A percentile compares a stretch with the other conserved stretches of the same genome.
These are phyloP conservation scores for Moringa oleifera DNA, from an alignment of 345 rosid species.

Conservation along the genomic window DNA sequence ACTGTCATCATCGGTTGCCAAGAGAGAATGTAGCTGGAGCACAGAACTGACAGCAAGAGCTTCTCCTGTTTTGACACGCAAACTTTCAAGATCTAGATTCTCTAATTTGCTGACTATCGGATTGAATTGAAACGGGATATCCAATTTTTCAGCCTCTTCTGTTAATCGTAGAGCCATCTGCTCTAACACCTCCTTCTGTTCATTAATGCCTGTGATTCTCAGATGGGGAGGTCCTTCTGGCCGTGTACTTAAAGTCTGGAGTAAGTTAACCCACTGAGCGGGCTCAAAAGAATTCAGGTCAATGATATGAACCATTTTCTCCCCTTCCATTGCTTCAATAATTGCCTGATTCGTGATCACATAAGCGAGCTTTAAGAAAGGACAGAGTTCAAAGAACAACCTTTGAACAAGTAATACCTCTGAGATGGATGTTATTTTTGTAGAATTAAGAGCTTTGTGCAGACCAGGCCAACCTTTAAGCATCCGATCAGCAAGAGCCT, in stretches of 20 bases:
- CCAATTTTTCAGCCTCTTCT: slow-evolving; percentile 66
- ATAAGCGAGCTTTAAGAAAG: slow-evolving; percentile 56
- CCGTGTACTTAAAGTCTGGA: slow-evolving; percentile 46
- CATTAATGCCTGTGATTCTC: slow-evolving; percentile 66
- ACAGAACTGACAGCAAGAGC: slow-evolving; percentile 70
- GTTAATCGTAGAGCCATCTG: slow-evolving; percentile 54
- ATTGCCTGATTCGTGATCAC: slow-evolving; percentile 66
- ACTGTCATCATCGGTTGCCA: slow-evolving; percentile 52
- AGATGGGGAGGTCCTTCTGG: slow-evolving; percentile 73
- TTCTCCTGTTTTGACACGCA: slow-evolving; percentile 68
- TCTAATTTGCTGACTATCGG: slow-evolving; percentile 55
- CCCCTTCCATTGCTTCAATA: slow-evolving; percentile 67
- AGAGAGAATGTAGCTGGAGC: slow-evolving; percentile 58
- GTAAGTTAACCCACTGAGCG: slow-evolving; percentile 69
- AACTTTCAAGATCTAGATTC: slow-evolving; percentile 42
- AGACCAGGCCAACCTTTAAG: slow-evolving; percentile 69
- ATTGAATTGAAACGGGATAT: slow-evolving; percentile 66
- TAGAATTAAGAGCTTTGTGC: slow-evolving; percentile 67
- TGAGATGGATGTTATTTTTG: slow-evolving; percentile 30
- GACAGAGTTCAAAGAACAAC: slow-evolving; percentile 65
- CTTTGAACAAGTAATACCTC: slow-evolving; percentile 53
- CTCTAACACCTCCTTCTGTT: slow-evolving; percentile 56
- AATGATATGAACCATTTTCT: slow-evolving; percentile 69
- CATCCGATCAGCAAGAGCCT: slow-evolving; percentile 61
- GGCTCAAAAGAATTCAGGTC: slow-evolving; percentile 61